Conservation (phyloP, 345 rosid genomes). For the Rubroshorea leprosula region DNA sequence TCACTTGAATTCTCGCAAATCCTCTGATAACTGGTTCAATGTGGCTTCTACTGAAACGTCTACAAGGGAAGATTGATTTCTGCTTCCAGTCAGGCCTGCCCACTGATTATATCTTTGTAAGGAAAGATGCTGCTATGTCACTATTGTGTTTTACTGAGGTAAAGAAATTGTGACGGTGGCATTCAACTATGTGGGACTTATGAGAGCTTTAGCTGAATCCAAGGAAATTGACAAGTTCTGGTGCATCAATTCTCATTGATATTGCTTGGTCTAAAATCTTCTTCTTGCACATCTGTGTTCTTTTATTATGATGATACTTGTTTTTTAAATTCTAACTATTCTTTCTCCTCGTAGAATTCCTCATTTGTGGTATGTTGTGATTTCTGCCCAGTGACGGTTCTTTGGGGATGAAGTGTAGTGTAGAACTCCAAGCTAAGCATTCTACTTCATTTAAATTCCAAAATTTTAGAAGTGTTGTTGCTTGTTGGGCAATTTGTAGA, state of each 20-base stretch:
- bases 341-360: slow-evolving; percentile 16
- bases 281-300: slow-evolving; percentile 6
- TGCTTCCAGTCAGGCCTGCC: slow-evolving; percentile 23
- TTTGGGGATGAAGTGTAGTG: not conserved
- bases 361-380: slow-evolving; percentile 1
- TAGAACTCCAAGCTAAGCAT: not conserved
- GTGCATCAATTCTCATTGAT: slow-evolving; percentile 31
- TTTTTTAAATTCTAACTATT: slow-evolving; percentile 32
- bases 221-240: slow-evolving; percentile 7
- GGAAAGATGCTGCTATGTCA: slow-evolving; percentile 26
- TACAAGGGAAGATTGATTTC: slow-evolving; percentile 13
- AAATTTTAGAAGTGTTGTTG: too few relatives aligned
- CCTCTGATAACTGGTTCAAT: slow-evolving; percentile 13
- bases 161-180: slow-evolving; percentile 14
- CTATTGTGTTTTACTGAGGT: slow-evolving; percentile 19
- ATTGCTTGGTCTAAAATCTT: slow-evolving; percentile 17
- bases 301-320: slow-evolving; percentile 18
- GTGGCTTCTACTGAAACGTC: slow-evolving; percentile 15
- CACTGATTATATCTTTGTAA: slow-evolving; percentile 32
- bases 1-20: slow-evolving; percentile 7
- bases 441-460: not conserved
- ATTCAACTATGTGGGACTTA: slow-evolving; percentile 4
- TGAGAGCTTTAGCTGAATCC: not conserved
- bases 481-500: too few relatives aligned
- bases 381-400: slow-evolving; percentile 13